Conservation (phyloP, 192 early-diverging fungal genomes). For the Coemansia sp. region DNA sequence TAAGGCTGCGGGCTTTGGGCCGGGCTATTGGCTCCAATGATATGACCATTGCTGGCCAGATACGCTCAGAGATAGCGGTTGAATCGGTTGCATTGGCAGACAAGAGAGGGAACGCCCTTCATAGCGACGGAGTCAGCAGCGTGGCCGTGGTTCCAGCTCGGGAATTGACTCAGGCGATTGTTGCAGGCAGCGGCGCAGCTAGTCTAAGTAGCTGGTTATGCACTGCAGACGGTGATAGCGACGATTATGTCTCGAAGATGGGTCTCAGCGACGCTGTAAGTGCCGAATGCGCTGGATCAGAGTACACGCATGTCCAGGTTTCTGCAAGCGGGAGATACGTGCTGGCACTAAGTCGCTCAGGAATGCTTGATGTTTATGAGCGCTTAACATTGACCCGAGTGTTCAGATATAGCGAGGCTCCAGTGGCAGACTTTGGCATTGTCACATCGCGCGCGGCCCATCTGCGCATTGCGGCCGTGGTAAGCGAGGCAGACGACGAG, state of each 20-base stretch:
- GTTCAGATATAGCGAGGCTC: constrained; percentile 29
- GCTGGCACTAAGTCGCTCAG: constrained; percentile 32
- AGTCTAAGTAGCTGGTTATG: constrained; percentile 42
- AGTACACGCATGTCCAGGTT: constrained; percentile 21
- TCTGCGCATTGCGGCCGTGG: neutral
- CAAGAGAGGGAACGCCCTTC: constrained; percentile 4
- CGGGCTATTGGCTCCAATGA: constrained; percentile 29
- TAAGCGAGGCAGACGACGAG: constrained; percentile 4
- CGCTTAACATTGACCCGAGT: constrained; percentile 44
- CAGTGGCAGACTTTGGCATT: constrained; percentile 39
- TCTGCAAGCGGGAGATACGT: constrained; percentile 31
- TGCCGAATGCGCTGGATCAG: constrained; percentile 22
- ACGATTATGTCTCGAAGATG: neutral
- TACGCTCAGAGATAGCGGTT: constrained; percentile 27
- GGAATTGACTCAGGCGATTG: constrained; percentile 15
- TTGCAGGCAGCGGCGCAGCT: constrained; percentile 29
- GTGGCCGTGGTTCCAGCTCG: constrained; percentile 22
- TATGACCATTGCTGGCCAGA: constrained; percentile 22
- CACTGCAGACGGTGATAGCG: neutral
- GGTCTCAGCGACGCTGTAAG: constrained; percentile 30
- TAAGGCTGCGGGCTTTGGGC: constrained; percentile 25
- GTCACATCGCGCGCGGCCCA: constrained; percentile 1
- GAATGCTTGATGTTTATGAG: constrained; percentile 43
- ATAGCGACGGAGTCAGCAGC: constrained; percentile 15
- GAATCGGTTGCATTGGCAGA: constrained; percentile 14